Evolutionary conservation across 352 stramenopile species (phyloP), one percentile per base, ranked within the genome.

Genomic region (Pythium guiyangense): DNA sequence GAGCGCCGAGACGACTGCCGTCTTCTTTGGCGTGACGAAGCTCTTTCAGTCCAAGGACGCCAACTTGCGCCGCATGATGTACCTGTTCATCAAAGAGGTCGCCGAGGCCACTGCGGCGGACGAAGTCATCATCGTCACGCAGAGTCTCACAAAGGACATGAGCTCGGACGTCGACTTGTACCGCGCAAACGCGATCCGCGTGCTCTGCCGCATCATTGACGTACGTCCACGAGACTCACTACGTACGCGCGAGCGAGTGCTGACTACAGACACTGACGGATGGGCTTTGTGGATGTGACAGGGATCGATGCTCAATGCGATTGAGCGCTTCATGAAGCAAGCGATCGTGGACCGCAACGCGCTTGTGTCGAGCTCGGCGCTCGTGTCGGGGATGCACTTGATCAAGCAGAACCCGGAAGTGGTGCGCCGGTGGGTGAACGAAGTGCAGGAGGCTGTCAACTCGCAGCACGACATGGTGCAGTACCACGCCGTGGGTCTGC

Each of bases 11-110:
- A 97, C 95, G 3, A 98, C 92, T 0, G 96, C 98, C 31, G 97
- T 99, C 17, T 99, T 99, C 72, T 99, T 99, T 60, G 97, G 96
- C 17, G 96, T 99, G 14, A 99, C 97, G 2, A 99, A 99, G 82
- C 88, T 99, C 20, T 99, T 99, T 73, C 97, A 99, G 86, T 98
- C 84, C 54, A 94, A 99, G 64, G 96, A 99, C 73, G 94, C 85
- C 29, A 98, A 97, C 44, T 72, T 99, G 51, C 79, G 97, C 20
- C 84, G 97, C 25, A 99, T 99, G 96, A 98, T 99, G 63, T 99
- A 99, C 75, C 76, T 99, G 3, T 99, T 99, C 70, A 98, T 99
- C 68, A 99, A 99, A 76, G 97, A 99, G 61, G 95, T 99, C 54
- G 94, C 86, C 0, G 90, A 97, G 59, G 85, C 84, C 22, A 96